These are phyloP conservation scores for Oryza meridionalis DNA, from an alignment of 176 grass and related monocot genomes.

Conservation along the genomic window DNA sequence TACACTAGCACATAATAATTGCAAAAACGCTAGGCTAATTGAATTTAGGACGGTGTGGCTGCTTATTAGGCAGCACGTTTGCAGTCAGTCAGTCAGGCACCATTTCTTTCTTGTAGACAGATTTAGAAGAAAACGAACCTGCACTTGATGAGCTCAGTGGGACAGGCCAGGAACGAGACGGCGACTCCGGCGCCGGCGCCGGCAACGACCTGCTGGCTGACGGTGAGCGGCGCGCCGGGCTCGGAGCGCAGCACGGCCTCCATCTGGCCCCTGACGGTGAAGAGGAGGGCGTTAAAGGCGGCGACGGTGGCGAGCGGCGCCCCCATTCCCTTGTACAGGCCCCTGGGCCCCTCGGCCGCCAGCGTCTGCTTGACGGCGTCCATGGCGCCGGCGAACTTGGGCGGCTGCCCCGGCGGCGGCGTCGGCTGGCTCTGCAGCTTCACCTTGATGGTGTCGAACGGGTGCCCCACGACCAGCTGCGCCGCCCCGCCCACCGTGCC, in stretches of 20 bases:
- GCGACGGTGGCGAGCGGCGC: conserved; percentile 90
- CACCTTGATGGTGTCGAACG: conserved; percentile 92
- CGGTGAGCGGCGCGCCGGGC: conserved; percentile 51
- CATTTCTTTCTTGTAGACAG: not conserved
- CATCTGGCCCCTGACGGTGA: conserved; percentile 87
- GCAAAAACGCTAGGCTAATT: not conserved
- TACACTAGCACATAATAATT: not conserved
- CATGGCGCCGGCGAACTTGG: conserved; percentile 67
- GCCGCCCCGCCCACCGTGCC: conserved; percentile 82
- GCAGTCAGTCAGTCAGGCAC: not conserved
- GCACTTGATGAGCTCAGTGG: conserved; percentile 91
- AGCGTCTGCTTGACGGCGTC: conserved; percentile 81
- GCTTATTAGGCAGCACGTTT: not conserved
- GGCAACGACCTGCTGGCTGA: conserved; percentile 67
- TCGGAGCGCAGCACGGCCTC: conserved; percentile 64
- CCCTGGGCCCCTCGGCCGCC: conserved; percentile 64
- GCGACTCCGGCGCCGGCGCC: conserved; percentile 80
- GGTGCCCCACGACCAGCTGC: conserved; percentile 80
- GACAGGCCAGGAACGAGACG: conserved; percentile 79
- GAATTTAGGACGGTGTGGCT: not conserved
- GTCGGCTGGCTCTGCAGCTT: conserved; percentile 90
- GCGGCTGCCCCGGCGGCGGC: conserved; percentile 60
- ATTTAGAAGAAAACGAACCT: conserved; percentile 46
- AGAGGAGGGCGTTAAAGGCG: conserved; percentile 84
- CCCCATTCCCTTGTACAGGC: conserved; percentile 95